Conservation (phyloP, 176 grass and related monocot species). For the Melocanna baccifera region DNA sequence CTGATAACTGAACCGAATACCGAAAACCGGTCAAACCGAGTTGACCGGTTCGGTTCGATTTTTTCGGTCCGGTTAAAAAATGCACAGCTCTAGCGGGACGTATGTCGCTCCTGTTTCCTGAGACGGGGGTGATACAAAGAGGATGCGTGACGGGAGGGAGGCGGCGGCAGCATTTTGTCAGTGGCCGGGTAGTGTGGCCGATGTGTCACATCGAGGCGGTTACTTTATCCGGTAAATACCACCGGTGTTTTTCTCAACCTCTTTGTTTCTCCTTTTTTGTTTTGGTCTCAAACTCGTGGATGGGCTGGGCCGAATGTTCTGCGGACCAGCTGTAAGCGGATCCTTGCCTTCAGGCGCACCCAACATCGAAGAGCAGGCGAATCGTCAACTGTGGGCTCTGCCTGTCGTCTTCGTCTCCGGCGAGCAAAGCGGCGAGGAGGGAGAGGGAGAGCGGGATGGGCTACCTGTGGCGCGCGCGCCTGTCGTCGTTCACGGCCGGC, state of each 20-base stretch:
- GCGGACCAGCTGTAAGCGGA: background rate
- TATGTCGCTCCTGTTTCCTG: no score
- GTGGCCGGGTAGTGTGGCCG: background rate
- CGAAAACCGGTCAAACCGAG: no score
- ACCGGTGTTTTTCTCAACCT: background rate
- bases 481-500: constrained; percentile 68
- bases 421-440: constrained; percentile 27
- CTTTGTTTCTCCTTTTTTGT: background rate
- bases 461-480: constrained; percentile 64
- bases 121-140: no score
- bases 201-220: background rate
- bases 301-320: constrained; percentile 17
- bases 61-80: no score
- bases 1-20: no score
- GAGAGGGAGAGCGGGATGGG: constrained; percentile 36
- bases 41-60: no score
- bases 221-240: constrained; percentile 43
- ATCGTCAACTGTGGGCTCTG: constrained; percentile 12
- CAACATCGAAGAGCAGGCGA: background rate
- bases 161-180: constrained; percentile 27
- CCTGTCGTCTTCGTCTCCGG: constrained; percentile 34
- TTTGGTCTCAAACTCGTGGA: background rate
- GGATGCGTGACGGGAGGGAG: constrained; percentile 1
- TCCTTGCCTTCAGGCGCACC: background rate
- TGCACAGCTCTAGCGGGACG: no score